phyloP scores from a whole-genome alignment of 441 rosid genomes.

The Populus hybrid region DNA sequence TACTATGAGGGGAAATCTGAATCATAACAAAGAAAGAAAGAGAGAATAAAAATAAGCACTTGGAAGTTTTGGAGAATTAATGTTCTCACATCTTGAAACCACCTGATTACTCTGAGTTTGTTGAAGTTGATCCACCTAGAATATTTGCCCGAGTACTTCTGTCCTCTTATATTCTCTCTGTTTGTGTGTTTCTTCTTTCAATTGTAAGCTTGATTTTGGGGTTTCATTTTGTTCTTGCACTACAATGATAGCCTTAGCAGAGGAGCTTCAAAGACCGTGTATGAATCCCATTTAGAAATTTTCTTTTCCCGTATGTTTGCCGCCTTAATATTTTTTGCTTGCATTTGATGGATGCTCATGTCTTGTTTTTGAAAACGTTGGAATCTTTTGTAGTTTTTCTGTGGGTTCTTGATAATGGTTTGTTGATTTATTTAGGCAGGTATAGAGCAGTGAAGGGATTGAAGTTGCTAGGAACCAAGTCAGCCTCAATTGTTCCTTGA shows the following conservation, averaged over 20 bases:
- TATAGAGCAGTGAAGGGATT: slow-evolving; percentile 87
- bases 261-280: slow-evolving; percentile 97
- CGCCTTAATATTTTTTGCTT: slow-evolving; percentile 2
- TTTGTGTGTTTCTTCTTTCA: neutral
- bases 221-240: slow-evolving; percentile 41
- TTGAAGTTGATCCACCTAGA: slow-evolving; percentile 98
- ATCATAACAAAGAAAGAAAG: neutral
- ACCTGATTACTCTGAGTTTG: slow-evolving; percentile 61
- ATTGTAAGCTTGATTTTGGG: slow-evolving; percentile 19
- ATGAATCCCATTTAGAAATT: slow-evolving; percentile 24
- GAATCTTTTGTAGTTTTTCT: slow-evolving; percentile 3
- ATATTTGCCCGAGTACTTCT: slow-evolving; percentile 84
- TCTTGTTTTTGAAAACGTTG: slow-evolving; percentile 9
- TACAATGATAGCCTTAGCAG: slow-evolving; percentile 81
- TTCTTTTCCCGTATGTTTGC: no score
- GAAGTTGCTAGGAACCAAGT: slow-evolving; percentile 99
- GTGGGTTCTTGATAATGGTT: slow-evolving; percentile 19
- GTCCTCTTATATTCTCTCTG: slow-evolving; percentile 1
- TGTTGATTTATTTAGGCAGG: slow-evolving; percentile 37
- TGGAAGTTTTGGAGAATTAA: slow-evolving; percentile 36
- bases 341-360: slow-evolving; percentile 3
- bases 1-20: neutral
- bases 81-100: slow-evolving; percentile 33
- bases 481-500: slow-evolving; percentile 78
- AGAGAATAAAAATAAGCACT: neutral